A percentile compares a stretch with the other conserved stretches of the same genome.
phyloP scores from a whole-genome alignment of 2,329 filamentous ascomycete genomes.

The Setomelanomma holmii region DNA sequence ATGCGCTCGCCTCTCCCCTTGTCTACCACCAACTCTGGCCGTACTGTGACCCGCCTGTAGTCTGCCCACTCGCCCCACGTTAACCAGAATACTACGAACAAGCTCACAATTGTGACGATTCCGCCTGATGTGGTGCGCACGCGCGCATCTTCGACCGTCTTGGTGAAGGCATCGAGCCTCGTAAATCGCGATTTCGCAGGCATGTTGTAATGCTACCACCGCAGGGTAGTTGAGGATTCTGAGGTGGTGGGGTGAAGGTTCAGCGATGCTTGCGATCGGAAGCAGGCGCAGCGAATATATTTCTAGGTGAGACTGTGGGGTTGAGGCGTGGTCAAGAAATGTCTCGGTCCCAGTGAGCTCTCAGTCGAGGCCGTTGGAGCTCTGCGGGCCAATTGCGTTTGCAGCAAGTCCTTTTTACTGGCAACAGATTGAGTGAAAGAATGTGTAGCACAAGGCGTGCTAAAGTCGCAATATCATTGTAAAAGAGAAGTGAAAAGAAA shows the following conservation, averaged over 20 bases:
- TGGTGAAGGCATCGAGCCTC: conserved; percentile 97
- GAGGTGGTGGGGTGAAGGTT: not conserved
- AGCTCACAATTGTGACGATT: conserved; percentile 88
- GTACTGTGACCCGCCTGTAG: conserved; percentile 83
- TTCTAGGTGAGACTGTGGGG: conserved; percentile 18
- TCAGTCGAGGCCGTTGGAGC: not conserved
- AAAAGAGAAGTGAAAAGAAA: conserved; percentile 25
- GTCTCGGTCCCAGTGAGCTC: conserved; percentile 10
- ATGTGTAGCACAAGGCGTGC: conserved; percentile 31
- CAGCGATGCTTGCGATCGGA: conserved; percentile 2
- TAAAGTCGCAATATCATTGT: conserved; percentile 30
- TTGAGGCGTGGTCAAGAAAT: conserved; percentile 14
- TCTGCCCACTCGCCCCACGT: conserved; percentile 96
- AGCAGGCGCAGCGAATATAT: conserved; percentile 7
- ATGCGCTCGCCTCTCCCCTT: conserved; percentile 98
- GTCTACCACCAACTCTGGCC: conserved; percentile 93
- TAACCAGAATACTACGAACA: conserved; percentile 87
- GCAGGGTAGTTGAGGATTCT: conserved; percentile 9
- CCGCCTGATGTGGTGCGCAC: conserved; percentile 95
- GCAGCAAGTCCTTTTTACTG: conserved; percentile 17
- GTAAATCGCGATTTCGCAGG: conserved; percentile 92
- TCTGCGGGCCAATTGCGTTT: conserved; percentile 11
- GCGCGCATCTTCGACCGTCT: conserved; percentile 97
- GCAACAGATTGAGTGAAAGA: conserved; percentile 17
- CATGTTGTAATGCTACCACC: conserved; percentile 62